Conservation (phyloP, 2,329 filamentous ascomycete genomes). For the Pyrenochaeta sp. region DNA sequence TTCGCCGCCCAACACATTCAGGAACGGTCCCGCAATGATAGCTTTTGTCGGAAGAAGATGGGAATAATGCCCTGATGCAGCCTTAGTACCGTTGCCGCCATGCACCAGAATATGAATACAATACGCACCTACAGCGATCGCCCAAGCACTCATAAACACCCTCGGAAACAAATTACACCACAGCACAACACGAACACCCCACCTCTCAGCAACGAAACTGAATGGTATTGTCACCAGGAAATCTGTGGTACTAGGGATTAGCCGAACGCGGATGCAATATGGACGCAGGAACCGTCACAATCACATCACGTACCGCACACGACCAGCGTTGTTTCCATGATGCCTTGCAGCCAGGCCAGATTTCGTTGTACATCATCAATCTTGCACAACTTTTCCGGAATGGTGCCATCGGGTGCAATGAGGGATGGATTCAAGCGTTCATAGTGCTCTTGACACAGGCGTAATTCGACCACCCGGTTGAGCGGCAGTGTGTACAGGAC, state of each 20-base stretch:
- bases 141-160: slow-evolving; percentile 41
- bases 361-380: slow-evolving; percentile 60
- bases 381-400: slow-evolving; percentile 65
- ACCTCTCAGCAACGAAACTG: slow-evolving; percentile 44
- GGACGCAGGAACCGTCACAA: slow-evolving; percentile 3
- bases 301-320: slow-evolving; percentile 41
- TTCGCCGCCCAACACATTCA: slow-evolving; percentile 45
- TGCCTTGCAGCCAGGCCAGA: slow-evolving; percentile 63
- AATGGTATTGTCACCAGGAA: slow-evolving; percentile 48
- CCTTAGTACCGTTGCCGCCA: slow-evolving; percentile 5
- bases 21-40: slow-evolving; percentile 42
- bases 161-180: slow-evolving; percentile 46
- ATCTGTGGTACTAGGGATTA: slow-evolving; percentile 29
- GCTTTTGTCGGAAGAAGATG: slow-evolving; percentile 38
- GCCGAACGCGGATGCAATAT: slow-evolving; percentile 9
- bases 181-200: slow-evolving; percentile 38
- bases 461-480: slow-evolving; percentile 47
- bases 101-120: slow-evolving; percentile 4
- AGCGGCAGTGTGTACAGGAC: slow-evolving; percentile 49
- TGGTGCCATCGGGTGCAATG: slow-evolving; percentile 47
- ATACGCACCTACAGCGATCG: slow-evolving; percentile 40
- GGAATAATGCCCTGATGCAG: slow-evolving; percentile 31
- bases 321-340: slow-evolving; percentile 49
- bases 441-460: slow-evolving; percentile 62
- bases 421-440: slow-evolving; percentile 48